Base-by-base conservation (phyloP, 352 stramenopile species). In the Blastocystis sp. region DNA sequence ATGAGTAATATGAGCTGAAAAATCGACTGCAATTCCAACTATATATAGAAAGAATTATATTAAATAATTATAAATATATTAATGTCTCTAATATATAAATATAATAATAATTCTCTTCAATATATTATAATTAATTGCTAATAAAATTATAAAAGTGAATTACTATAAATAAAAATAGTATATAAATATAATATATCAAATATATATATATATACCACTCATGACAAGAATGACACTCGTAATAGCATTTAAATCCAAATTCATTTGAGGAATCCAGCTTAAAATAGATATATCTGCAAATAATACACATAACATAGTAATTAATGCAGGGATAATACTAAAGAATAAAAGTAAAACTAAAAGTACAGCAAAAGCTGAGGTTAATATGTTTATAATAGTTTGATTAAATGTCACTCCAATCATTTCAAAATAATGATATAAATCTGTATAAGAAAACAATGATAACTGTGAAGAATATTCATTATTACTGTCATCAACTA, bases 1-100 rank as follows among this genome's bases (percentile, higher is more conserved):
- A 43, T 66, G 58, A 4, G 58, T 66, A n/a, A 66, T 40, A 33
- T 66, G 58, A 2, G 58, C 35, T 25, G 33, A 41, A 40, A 66
- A 66, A 23, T 66, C 58, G 19, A 58, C 43, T 18, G 58, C 45
- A 9, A 66, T 41, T 5, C 58, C 58, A 2, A 66, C n/a, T n/a
- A n/a, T n/a, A n/a, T n/a, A n/a, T n/a, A n/a, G n/a, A n/a, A n/a
- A n/a, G n/a, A n/a, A n/a, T n/a, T n/a, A n/a, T n/a, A n/a, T n/a
- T n/a, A n/a, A n/a, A n/a, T n/a, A n/a, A n/a, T n/a, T n/a, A n/a
- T n/a, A n/a, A n/a, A n/a, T n/a, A n/a, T n/a, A n/a, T n/a, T n/a
- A n/a, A n/a, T n/a, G n/a, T n/a, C n/a, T n/a, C n/a, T n/a, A n/a
- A n/a, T n/a, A n/a, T n/a, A n/a, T n/a, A n/a, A n/a, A n/a, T n/a